These are phyloP conservation scores for Sporothrix variecibatus DNA, from an alignment of 2,329 filamentous ascomycete genomes.

Conservation along the genomic window DNA sequence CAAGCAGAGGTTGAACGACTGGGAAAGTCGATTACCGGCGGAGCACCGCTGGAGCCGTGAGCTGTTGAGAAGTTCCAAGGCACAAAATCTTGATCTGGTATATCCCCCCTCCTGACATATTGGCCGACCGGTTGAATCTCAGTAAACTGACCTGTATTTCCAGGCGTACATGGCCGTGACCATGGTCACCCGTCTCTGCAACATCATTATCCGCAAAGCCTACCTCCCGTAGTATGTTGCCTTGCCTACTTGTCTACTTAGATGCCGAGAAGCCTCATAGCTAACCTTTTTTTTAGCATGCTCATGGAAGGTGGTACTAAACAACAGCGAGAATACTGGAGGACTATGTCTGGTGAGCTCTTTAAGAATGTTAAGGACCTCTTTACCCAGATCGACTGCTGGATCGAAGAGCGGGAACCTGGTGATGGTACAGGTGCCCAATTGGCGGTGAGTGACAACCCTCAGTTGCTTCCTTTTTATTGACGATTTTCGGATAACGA, in stretches of 20 bases:
- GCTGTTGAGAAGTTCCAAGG: conserved; percentile 49
- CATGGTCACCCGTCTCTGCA: conserved; percentile 57
- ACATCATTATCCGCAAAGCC: conserved; percentile 58
- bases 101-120: neutral
- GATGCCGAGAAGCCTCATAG: neutral
- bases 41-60: conserved; percentile 51
- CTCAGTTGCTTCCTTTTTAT: too few species aligned
- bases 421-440: conserved; percentile 54
- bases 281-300: conserved; percentile 39
- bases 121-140: neutral
- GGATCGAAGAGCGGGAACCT: conserved; percentile 48
- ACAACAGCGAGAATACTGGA: conserved; percentile 39
- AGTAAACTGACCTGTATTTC: neutral
- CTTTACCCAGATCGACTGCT: conserved; percentile 52
- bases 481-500: neutral
- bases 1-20: conserved; percentile 46
- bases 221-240: conserved; percentile 61
- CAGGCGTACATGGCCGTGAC: conserved; percentile 58
- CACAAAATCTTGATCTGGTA: conserved; percentile 53
- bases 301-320: conserved; percentile 43
- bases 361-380: conserved; percentile 50
- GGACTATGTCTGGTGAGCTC: conserved; percentile 46
- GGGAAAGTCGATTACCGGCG: conserved; percentile 51
- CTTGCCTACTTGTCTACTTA: neutral
- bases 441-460: conserved; percentile 44